phyloP scores from a whole-genome alignment of 2,329 filamentous ascomycete genomes.

The Setomelanomma holmii region DNA sequence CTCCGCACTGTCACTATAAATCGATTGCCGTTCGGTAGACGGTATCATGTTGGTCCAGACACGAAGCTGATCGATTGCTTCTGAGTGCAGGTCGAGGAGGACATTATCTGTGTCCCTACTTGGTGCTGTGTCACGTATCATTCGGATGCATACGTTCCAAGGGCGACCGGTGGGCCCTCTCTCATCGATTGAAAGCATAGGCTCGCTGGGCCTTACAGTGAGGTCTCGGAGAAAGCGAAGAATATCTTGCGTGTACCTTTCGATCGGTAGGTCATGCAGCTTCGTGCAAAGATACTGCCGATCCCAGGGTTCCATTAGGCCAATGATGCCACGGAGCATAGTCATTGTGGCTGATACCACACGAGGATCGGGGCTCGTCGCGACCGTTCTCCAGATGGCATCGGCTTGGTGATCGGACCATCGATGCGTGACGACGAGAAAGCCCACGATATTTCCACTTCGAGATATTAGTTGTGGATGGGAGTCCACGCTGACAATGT shows the following conservation, averaged over 20 bases:
- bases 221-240: slow-evolving; percentile 40
- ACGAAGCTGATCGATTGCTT: slow-evolving; percentile 68
- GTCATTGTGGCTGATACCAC: slow-evolving; percentile 80
- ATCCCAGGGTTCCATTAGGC: slow-evolving; percentile 51
- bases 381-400: slow-evolving; percentile 82
- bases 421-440: slow-evolving; percentile 78
- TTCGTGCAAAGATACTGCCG: slow-evolving; percentile 73
- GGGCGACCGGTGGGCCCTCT: slow-evolving; percentile 48
- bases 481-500: slow-evolving; percentile 87
- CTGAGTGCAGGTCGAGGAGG: slow-evolving; percentile 67
- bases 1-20: slow-evolving; percentile 71
- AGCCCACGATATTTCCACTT: slow-evolving; percentile 84
- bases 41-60: slow-evolving; percentile 66
- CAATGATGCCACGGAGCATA: slow-evolving; percentile 64
- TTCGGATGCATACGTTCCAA: slow-evolving; percentile 66
- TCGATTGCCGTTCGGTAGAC: slow-evolving; percentile 64
- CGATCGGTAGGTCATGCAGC: slow-evolving; percentile 57
- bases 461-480: slow-evolving; percentile 88
- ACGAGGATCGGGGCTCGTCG: slow-evolving; percentile 80
- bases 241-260: slow-evolving; percentile 40
- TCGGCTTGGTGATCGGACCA: slow-evolving; percentile 78
- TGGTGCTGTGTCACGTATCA: slow-evolving; percentile 75
- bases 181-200: slow-evolving; percentile 17
- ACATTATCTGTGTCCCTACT: slow-evolving; percentile 61
- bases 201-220: slow-evolving; percentile 25